Conservation (phyloP, 768 basidiomycete genomes). For the Pluteus cervinus region DNA sequence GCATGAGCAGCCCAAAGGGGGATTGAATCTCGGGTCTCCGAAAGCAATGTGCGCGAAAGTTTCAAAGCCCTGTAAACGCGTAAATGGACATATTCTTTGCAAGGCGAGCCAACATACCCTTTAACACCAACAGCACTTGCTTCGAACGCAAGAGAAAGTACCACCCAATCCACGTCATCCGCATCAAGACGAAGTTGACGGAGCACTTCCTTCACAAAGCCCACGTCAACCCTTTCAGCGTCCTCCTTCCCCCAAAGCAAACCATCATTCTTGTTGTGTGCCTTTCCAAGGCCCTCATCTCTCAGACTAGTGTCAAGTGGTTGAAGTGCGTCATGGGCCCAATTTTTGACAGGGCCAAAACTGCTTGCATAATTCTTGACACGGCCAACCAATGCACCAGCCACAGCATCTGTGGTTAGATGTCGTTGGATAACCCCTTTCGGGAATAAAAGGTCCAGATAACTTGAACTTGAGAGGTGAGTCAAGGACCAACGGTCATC, state of each 20-base stretch:
- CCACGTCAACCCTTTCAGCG: conserved; percentile 40
- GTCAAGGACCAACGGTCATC: conserved; percentile 67
- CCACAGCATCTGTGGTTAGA: conserved; percentile 52
- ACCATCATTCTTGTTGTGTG: conserved; percentile 18
- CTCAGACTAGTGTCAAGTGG: conserved; percentile 42
- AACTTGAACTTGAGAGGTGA: conserved; percentile 37
- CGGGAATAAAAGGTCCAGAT: conserved; percentile 52
- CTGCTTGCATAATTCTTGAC: conserved; percentile 55
- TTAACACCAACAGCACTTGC: conserved; percentile 52
- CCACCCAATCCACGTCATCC: conserved; percentile 61
- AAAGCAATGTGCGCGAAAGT: conserved; percentile 59
- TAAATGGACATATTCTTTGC: conserved; percentile 1
- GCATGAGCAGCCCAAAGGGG: conserved; percentile 74
- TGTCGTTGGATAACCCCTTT: conserved; percentile 19
- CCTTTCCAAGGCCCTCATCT: conserved; percentile 16
- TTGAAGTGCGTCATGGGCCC: conserved; percentile 48
- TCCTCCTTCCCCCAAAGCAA: conserved; percentile 40
- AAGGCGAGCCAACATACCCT: conserved; percentile 29
- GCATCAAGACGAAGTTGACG: conserved; percentile 41
- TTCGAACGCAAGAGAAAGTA: conserved; percentile 62
- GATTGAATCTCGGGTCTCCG: conserved; percentile 48
- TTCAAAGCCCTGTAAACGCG: conserved; percentile 50
- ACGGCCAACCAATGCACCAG: conserved; percentile 61
- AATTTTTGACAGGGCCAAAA: conserved; percentile 66
- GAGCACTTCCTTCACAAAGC: conserved; percentile 54